Evolutionary conservation across 257 asterid genomes (phyloP), one percentile per base, ranked within the genome.

Genomic region (Solanum chilense): DNA sequence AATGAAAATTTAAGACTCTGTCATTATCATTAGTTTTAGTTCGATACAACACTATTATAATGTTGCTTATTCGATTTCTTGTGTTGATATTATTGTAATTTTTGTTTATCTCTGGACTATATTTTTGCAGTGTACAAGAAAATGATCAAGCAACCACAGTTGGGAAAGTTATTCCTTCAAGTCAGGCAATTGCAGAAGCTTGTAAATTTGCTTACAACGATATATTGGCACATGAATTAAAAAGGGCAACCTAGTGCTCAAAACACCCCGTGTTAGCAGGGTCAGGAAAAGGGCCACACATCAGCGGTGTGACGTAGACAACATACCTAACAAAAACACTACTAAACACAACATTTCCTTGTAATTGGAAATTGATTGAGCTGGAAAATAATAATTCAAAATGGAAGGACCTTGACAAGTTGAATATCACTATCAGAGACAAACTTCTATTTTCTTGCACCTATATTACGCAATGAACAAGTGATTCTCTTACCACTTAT

Each of bases 161-260:
- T 83, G 95, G 89, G 49, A 91, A 88, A 88, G 85, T 45, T 90
- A 87, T 87, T 88, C 87, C 90, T 85, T 91, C 92, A 58, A 89
- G 88, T 90, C 93, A 75, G 56, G 98, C 98, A 84, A 91, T 97
- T 89, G 93, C 98, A 74, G 98, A 97, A 90, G 98, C 99, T 87
- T 97, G 97, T 94, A 93, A 91, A 94, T 95, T 88, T 90, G 98
- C 91, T 76, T 90, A 88, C 88, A 94, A 94, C 88, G 98, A 97
- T 86, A n/a, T n/a, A n/a, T n/a, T n/a, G n/a, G n/a, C n/a, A n/a
- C n/a, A n/a, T n/a, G 62, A 52, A 0, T 2, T 52, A 16, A 52
- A 18, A 52, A 52, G 10, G 1, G 10, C n/a, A 52, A 6, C 11
- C 11, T 52, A 18, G 11, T 52, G 62, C 0, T 18, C 62, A 52